Evolutionary conservation across 1,284 basidiomycete genomes (phyloP), one percentile per base, ranked within the genome.

Genomic region (Naganishia sp.): DNA sequence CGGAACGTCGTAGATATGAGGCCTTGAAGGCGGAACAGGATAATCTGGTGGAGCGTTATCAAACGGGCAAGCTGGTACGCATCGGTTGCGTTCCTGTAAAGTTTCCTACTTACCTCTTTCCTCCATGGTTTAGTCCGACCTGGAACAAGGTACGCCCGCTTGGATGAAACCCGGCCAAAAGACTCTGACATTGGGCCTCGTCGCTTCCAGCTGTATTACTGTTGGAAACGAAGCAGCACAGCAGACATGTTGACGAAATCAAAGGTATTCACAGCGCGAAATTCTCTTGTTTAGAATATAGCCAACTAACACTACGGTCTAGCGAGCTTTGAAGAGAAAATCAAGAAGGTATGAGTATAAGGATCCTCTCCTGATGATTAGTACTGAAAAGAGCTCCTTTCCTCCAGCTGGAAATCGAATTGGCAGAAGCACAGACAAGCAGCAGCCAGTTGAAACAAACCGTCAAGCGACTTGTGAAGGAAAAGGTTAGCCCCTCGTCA

Each of bases 31-130:
- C 48, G 18, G 21, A 18, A 10, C 59, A 61, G 39, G 59, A 61
- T 18, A 52, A 48, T 18, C 23, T 61, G 48, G 39, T 52, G 23
- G 46, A 61, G 25, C 48, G 59, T 13, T 61, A 61, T 61, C 48
- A 61, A 42, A 48, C 48, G 25, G 59, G 48, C 5, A 23, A 61
- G 5, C 48, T 61, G 48, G 59, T 61, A 50, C 25, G 59, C 11
- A 10, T 21, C 21, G 2, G 43, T 28, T n/a, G 25, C 25, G 18
- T 5, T 13, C 39, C 16, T 48, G 45, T 16, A 48, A 15, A 48
- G 45, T 48, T 28, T 9, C n/a, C 45, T 15, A n/a, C 45, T 48
- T 48, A 48, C 45, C 23, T 39, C 36, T 39, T 9, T 39, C 36
- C 36, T 9, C 36, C 13, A 13, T 39, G 36, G 36, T 2, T 43